Conservation (phyloP, 208 protist species). For the Strigomonas galati region DNA sequence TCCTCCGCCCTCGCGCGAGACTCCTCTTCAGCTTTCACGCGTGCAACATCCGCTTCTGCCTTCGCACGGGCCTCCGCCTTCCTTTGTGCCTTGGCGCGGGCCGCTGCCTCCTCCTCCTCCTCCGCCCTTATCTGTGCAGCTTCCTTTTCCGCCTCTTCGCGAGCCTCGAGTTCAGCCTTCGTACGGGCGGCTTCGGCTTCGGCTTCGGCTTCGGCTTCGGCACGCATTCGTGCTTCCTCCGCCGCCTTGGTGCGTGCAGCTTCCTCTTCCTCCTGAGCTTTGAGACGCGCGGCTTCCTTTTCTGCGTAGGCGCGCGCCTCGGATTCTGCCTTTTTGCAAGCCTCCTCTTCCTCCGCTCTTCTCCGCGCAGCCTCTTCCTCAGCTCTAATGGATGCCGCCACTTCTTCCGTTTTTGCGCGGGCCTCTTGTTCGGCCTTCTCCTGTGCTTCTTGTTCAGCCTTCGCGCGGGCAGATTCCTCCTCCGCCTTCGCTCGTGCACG, state of each 20-base stretch:
- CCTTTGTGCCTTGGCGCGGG: neutral
- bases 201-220: no score
- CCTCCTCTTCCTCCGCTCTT: neutral
- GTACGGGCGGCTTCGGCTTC: no score
- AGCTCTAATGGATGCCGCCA: neutral
- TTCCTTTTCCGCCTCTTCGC: no score
- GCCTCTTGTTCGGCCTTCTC: neutral
- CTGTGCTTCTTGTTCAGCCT: constrained; percentile 2
- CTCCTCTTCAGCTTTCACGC: neutral
- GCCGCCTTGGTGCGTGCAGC: constrained; percentile 5
- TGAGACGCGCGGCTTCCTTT: neutral
- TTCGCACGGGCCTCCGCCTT: neutral
- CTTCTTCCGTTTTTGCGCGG: neutral
- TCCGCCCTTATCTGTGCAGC: constrained; percentile 1
- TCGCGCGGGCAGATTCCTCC: constrained; percentile 2
- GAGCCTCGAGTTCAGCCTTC: no score
- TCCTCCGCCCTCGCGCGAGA: neutral
- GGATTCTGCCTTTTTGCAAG: neutral
- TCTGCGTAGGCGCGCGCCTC: no score
- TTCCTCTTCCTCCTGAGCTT: constrained; percentile 1
- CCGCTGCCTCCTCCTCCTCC: neutral
- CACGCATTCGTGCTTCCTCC: no score
- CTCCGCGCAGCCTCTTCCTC: neutral
- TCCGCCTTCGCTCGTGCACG: constrained; percentile 5
- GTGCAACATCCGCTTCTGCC: neutral